These are phyloP conservation scores for Byssothecium circinans DNA, from an alignment of 2,329 filamentous ascomycete species.

Conservation along the genomic window DNA sequence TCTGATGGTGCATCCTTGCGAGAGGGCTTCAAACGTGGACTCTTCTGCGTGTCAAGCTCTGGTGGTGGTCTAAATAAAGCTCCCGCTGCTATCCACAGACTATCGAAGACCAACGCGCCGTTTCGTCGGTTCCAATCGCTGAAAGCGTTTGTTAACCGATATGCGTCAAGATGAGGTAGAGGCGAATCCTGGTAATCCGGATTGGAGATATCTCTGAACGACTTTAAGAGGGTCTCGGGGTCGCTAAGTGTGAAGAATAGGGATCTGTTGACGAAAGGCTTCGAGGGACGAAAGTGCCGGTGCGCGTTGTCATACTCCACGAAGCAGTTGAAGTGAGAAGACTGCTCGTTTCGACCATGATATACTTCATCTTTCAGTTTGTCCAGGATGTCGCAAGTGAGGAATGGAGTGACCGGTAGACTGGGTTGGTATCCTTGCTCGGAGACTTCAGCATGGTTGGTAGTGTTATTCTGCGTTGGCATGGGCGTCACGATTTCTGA, in stretches of 20 bases:
- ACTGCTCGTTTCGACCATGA: constrained; percentile 13
- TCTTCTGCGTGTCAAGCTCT: constrained; percentile 30
- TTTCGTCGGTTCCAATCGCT: constrained; percentile 37
- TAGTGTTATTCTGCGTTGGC: not conserved
- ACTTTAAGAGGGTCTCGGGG: constrained; percentile 35
- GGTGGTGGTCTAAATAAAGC: constrained; percentile 41
- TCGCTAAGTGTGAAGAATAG: constrained; percentile 39
- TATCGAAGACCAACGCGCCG: constrained; percentile 42
- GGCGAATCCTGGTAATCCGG: constrained; percentile 30
- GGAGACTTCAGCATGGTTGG: not conserved
- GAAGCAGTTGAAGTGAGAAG: constrained; percentile 15
- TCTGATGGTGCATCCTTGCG: constrained; percentile 14
- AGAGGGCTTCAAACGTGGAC: constrained; percentile 20
- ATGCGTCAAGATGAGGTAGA: constrained; percentile 39
- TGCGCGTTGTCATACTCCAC: constrained; percentile 22
- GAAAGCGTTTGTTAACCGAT: constrained; percentile 33
- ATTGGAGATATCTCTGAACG: constrained; percentile 32
- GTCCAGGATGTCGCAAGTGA: constrained; percentile 34
- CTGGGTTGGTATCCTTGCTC: not conserved
- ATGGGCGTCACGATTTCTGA: not conserved
- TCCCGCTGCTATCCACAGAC: constrained; percentile 35
- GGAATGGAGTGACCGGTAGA: constrained; percentile 23
- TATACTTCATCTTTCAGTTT: constrained; percentile 30
- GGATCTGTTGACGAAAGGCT: constrained; percentile 35
- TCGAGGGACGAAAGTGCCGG: constrained; percentile 15